Evolutionary conservation across 1,284 basidiomycete genomes (phyloP), one percentile per base, ranked within the genome.

Genomic region (Blastosporella zonata): DNA sequence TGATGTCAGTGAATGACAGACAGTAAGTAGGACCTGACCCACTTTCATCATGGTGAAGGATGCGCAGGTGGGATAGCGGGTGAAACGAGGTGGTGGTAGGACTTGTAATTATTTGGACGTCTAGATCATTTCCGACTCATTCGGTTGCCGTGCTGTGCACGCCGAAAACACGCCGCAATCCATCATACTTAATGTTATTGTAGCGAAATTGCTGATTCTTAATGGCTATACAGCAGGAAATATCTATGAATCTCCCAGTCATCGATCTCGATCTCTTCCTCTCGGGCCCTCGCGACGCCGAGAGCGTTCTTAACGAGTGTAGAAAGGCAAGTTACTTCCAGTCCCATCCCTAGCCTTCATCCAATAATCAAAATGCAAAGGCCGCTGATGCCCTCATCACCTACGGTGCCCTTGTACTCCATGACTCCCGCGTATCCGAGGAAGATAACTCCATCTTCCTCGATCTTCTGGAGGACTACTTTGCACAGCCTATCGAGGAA

Each of bases 381-480:
- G 87, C 86, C 29, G 88, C 91, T 12, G 76, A 90, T 58, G 89
- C 90, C 2, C 72, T 96, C 21, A 87, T 92, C 52, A 74, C 74
- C 15, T 90, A 83, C 50, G 93, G 93, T 2, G 93, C 93, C 1
- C 76, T 95, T 27, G 74, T 95, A 22, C 74, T 94, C 15, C 81
- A 80, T 43, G 93, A 95, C 64, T 86, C 84, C 15, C 78, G 91
- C 6, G 90, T 93, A n/a, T 80, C 82, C 0, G 87, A 90, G 59
- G 74, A 82, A 18, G 88, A 91, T 60, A 95, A 95, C 62, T 67
- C 75, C 38, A 71, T 71, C 10, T 94, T 94, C 65, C 77, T 95
- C 29, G 87, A 91, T 67, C 72, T 93, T 33, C 76, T 93, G 43
- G 85, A 87, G 62, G 90, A 94, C 64, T 97, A 97, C 66, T 97